Percentiles rank a stretch among this genome's conserved stretches.
phyloP scores from a whole-genome alignment of 2,329 filamentous ascomycete genomes.

The Hymenoscyphus linearis region DNA sequence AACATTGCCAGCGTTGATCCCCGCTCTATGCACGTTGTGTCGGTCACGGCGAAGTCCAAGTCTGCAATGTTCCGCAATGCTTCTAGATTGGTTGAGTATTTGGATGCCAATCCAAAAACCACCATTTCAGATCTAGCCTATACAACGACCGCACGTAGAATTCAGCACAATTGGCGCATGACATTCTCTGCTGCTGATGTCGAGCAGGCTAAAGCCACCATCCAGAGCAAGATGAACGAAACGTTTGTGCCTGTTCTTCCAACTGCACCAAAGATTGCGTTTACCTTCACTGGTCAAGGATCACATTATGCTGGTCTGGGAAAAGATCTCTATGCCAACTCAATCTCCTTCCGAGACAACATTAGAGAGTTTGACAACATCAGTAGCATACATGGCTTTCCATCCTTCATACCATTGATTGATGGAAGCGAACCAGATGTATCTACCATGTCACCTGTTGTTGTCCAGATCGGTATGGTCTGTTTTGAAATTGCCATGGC shows the following conservation, averaged over 20 bases:
- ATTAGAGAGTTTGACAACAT: slow-evolving; percentile 20
- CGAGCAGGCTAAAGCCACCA: slow-evolving; percentile 42
- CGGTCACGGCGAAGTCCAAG: slow-evolving; percentile 43
- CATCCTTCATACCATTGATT: slow-evolving; percentile 34
- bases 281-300: slow-evolving; percentile 24
- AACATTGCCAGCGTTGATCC: slow-evolving; percentile 33
- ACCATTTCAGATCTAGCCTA: slow-evolving; percentile 28
- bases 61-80: slow-evolving; percentile 25
- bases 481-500: slow-evolving; percentile 52
- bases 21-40: slow-evolving; percentile 40
- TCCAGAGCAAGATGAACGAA: slow-evolving; percentile 43
- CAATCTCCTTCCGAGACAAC: slow-evolving; percentile 30
- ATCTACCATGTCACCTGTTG: slow-evolving; percentile 42
- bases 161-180: slow-evolving; percentile 55
- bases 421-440: slow-evolving; percentile 38
- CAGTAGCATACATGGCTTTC: slow-evolving; percentile 17
- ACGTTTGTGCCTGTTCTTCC: slow-evolving; percentile 33
- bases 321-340: slow-evolving; percentile 29
- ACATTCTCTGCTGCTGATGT: slow-evolving; percentile 41
- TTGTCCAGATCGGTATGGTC: slow-evolving; percentile 48
- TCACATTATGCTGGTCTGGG: slow-evolving; percentile 35
- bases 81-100: slow-evolving; percentile 21
- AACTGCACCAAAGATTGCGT: slow-evolving; percentile 27
- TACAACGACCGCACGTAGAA: slow-evolving; percentile 40
- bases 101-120: slow-evolving; percentile 22